Evolutionary conservation across 192 early-diverging fungal species (phyloP).

Genomic region (Backusella sp.): DNA sequence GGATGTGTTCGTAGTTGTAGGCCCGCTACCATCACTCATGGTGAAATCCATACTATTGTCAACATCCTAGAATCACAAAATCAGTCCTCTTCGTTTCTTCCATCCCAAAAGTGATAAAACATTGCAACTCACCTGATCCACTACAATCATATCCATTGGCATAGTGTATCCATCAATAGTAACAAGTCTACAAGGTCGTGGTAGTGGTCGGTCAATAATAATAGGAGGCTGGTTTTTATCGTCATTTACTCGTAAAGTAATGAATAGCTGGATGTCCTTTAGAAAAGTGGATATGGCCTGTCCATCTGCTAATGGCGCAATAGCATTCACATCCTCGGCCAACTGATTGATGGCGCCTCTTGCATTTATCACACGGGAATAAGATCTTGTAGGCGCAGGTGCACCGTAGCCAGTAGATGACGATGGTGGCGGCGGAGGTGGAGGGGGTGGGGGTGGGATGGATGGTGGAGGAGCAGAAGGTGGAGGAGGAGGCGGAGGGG

Average conservation of each 20-base stretch:
- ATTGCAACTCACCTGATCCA: not conserved
- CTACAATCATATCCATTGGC: not conserved
- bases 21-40: not conserved
- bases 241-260: not conserved
- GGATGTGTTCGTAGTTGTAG: not conserved
- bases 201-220: not conserved
- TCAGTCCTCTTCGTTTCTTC: not conserved
- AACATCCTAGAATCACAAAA: not conserved
- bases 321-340: not conserved
- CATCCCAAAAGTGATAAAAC: not conserved
- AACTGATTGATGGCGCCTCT: not conserved
- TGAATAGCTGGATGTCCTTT: not conserved
- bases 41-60: not conserved
- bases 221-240: not conserved
- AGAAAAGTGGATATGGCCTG: not conserved
- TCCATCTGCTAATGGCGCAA: not conserved
- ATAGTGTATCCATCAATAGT: constrained; percentile 5
- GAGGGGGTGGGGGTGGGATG: not conserved
- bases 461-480: not conserved
- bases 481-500: not conserved
- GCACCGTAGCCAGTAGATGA: no score
- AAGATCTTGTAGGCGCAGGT: not conserved
- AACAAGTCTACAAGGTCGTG: not conserved
- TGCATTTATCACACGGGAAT: not conserved
- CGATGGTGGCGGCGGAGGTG: not conserved